Percentiles rank a stretch among this genome's conserved stretches.
These are phyloP conservation scores for Acidomyces sp. DNA, from an alignment of 495 filamentous ascomycete species.

Conservation along the genomic window DNA sequence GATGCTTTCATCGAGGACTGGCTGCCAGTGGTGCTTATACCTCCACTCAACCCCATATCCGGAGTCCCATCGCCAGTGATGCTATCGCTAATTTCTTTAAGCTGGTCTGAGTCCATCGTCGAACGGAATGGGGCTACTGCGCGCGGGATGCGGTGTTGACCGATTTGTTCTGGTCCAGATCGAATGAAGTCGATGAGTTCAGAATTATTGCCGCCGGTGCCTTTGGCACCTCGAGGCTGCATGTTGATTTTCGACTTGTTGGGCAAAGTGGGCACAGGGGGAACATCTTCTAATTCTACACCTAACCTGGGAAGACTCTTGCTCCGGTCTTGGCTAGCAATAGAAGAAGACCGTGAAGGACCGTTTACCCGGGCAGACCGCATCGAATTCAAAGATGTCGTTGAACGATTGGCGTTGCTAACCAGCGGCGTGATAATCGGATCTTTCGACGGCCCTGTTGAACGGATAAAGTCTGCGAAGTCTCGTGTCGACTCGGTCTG, in stretches of 20 bases:
- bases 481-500: constrained; percentile 54
- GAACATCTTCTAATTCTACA: constrained; percentile 5
- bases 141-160: constrained; percentile 60
- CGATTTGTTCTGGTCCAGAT: constrained; percentile 53
- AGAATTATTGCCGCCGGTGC: constrained; percentile 51
- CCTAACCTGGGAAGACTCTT: constrained; percentile 2
- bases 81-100: constrained; percentile 30
- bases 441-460: constrained; percentile 53
- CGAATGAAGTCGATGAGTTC: constrained; percentile 93
- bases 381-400: constrained; percentile 12
- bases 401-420: constrained; percentile 13
- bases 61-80: constrained; percentile 1
- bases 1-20: no score
- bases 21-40: no score
- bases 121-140: constrained; percentile 71
- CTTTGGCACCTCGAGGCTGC: constrained; percentile 59
- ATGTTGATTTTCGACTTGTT: constrained; percentile 29
- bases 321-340: constrained; percentile 4
- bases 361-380: constrained; percentile 14
- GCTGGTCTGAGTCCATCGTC: constrained; percentile 73
- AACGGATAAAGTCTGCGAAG: constrained; percentile 75
- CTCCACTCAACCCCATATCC: constrained; percentile 5
- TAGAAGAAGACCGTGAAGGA: constrained; percentile 5
- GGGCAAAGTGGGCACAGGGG: constrained; percentile 15
- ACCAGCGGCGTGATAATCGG: constrained; percentile 16